Base-by-base conservation (phyloP, 176 grass and related monocot genomes). In the Oropetium thomaeum region DNA sequence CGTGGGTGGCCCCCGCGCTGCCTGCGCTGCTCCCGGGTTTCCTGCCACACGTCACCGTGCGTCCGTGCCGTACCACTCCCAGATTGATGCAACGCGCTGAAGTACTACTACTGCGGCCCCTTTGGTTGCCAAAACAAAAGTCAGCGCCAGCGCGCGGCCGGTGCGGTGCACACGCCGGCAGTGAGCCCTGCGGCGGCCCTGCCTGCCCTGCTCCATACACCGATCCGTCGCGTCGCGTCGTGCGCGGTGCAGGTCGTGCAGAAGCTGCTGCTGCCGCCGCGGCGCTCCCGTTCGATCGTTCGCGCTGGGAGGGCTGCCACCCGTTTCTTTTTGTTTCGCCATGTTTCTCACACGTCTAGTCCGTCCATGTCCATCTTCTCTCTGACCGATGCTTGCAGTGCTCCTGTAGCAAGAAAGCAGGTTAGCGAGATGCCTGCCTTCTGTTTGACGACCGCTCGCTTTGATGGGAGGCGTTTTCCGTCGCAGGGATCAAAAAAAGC, bases 11-110 rank as follows among this genome's bases (percentile, higher is more conserved):
- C 51, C 33, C 23, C 53, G 71, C 25, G 55, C 26, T 32, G 70
- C 8, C 51, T 22, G 14, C 53, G 71, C 25, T 22, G 33, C 22
- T 26, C 3, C 8, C 35, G 23, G 54, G 25, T 22, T 53, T 16
- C 72, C 55, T 62, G 57, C 55, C 72, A 57, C 72, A 75, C 72
- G 72, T 16, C 72, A 75, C 55, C 71, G 34, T 17, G 20, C 71
- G 4, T 48, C 49, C 47, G 47, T 13, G 47, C 47, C 5, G 23
- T 41, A 1, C 40, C 65, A 26, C 3, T 4, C 48, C 35, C 70
- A 16, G 69, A 72, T 72, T 54, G 32, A 34, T 57, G 70, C 17
- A 58, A 58, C 48, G 19, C 5, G 29, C n/a, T n/a, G n/a, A n/a
- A 5, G 19, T 17, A 32, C 43, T 5, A 16, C 5, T 19, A 3